Evolutionary conservation across 805 yeast species (phyloP).

Genomic region (Candida loeiensis): DNA sequence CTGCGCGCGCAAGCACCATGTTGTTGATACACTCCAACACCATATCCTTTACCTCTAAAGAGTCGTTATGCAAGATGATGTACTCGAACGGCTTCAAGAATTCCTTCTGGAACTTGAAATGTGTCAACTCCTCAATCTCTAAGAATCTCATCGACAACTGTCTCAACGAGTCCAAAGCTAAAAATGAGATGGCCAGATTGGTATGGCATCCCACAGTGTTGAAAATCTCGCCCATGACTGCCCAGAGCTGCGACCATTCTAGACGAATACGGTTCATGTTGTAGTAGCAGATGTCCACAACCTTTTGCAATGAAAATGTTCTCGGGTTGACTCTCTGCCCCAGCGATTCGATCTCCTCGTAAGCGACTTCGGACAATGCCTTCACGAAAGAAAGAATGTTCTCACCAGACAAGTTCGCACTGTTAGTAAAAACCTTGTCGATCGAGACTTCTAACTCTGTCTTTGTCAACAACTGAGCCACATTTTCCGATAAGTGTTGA

Average conservation of each 20-base stretch:
- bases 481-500: conserved; percentile 59
- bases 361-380: conserved; percentile 81
- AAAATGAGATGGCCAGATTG: conserved; percentile 73
- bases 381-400: conserved; percentile 85
- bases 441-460: conserved; percentile 74
- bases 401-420: conserved; percentile 72
- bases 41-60: conserved; percentile 76
- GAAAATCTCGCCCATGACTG: conserved; percentile 86
- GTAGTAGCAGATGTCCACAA: conserved; percentile 96
- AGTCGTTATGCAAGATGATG: conserved; percentile 64
- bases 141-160: conserved; percentile 90
- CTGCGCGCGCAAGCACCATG: conserved; percentile 73
- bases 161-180: conserved; percentile 91
- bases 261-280: conserved; percentile 94
- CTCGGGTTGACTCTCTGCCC: conserved; percentile 81
- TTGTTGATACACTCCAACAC: conserved; percentile 85
- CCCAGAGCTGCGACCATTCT: conserved; percentile 96
- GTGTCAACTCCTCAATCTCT: conserved; percentile 89
- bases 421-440: conserved; percentile 83
- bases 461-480: conserved; percentile 54
- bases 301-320: conserved; percentile 87
- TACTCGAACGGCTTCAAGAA: conserved; percentile 88
- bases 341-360: conserved; percentile 87
- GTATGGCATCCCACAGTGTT: conserved; percentile 78
- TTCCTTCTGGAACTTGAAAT: conserved; percentile 93